Base-by-base conservation (phyloP, 306 rosid species). In the Medicago lupulina region DNA sequence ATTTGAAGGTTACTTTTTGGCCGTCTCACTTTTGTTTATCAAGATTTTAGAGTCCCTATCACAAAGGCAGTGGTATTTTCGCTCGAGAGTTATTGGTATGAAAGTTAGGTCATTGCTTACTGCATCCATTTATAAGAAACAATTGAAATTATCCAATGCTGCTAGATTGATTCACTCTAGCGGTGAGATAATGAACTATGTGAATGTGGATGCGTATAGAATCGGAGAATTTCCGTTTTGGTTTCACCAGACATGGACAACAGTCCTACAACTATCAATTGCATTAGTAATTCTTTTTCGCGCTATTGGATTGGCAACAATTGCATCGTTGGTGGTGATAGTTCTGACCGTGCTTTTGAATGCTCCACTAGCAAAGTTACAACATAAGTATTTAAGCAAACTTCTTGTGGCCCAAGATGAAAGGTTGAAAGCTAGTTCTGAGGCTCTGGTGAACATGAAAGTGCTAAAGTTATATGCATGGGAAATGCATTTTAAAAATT, bases 381-480 rank as follows among this genome's bases (percentile, higher is more conserved):
- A 88, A 51, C 87, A 88, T n/a, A 81, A 81, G 85, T 88, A 79
- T 84, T 87, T 80, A 70, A 82, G 83, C 47, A 82, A 82, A 74
- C 86, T 92, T 8, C 76, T 84, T 86, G 83, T 18, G 40, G 91
- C 96, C 17, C 91, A 89, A 62, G 97, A 92, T 36, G 84, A 80
- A 58, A 83, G 97, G 75, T 62, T 92, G 46, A 92, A 83, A 78
- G 86, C 90, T 50, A 59, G 72, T 70, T 76, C 89, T 0, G 96
- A 92, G 82, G 83, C 96, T 71, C 90, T 92, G 1, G 69, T 84
- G 73, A 89, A 88, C 81, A 82, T 92, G 88, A 92, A 89, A 70
- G 90, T 88, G 46, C 38, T 92, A 70, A 92, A 92, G 74, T 43
- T 89, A 16, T 89, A 92, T 69, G 96, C 93, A 1, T 92, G 97